phyloP scores from a whole-genome alignment of 73 alveolate genomes.

The Blepharisma japonicum region DNA sequence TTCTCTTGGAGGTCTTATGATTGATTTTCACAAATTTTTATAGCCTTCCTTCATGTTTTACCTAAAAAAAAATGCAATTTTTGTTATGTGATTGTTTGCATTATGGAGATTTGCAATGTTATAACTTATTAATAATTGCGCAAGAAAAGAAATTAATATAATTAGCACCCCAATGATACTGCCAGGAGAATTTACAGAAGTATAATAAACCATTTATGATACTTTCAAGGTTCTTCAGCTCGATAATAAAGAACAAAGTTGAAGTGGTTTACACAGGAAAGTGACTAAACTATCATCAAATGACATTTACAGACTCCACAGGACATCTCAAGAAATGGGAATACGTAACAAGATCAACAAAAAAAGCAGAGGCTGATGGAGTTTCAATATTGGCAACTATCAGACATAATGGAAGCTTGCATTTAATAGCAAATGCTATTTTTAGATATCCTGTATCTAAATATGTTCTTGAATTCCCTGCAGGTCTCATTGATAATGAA shows the following conservation, averaged over 20 bases:
- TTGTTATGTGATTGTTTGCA: too few species aligned
- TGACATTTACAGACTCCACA: not conserved
- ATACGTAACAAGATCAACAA: not conserved
- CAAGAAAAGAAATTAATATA: too few species aligned
- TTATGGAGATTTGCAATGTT: too few species aligned
- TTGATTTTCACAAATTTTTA: constrained; percentile 66
- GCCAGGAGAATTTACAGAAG: too few species aligned
- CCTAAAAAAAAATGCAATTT: too few species aligned
- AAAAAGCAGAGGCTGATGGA: constrained; percentile 12
- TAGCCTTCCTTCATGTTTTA: constrained; percentile 27
- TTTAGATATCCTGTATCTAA: constrained; percentile 62
- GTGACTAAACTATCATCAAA: not conserved
- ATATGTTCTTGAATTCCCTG: constrained; percentile 73
- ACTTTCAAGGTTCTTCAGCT: too few species aligned
- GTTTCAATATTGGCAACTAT: constrained; percentile 9
- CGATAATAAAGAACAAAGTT: too few species aligned
- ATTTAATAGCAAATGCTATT: constrained; percentile 42
- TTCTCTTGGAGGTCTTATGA: constrained; percentile 79
- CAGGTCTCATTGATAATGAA: constrained; percentile 62
- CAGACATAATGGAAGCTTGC: not conserved
- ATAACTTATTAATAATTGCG: too few species aligned
- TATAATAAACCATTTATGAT: too few species aligned
- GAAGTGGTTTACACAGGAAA: not conserved
- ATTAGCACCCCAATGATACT: too few species aligned
- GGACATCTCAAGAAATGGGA: not conserved